These are phyloP conservation scores for Gracilaria domingensis DNA, from an alignment of 23 red algal species.

Conservation along the genomic window DNA sequence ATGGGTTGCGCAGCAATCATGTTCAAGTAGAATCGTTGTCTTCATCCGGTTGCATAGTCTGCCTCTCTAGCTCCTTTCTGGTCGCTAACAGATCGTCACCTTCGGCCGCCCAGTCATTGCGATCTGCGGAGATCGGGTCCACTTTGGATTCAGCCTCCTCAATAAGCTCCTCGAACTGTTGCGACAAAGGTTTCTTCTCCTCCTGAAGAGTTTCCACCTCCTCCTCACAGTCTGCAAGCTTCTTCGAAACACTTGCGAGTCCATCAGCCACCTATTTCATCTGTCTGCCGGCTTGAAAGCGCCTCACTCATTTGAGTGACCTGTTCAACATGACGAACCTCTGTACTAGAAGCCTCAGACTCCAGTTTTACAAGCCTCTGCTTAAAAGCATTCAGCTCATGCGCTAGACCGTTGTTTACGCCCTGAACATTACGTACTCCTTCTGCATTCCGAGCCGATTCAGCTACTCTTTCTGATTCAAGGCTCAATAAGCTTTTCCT, in stretches of 20 bases:
- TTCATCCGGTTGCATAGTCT: constrained; percentile 48
- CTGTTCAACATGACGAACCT: not conserved
- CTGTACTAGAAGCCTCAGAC: not conserved
- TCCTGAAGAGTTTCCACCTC: not conserved
- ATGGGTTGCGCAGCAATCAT: too few relatives aligned
- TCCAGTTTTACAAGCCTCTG: not conserved
- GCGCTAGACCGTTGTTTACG: not conserved
- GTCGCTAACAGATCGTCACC: constrained; percentile 36
- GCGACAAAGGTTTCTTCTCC: not conserved
- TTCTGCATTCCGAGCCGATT: not conserved
- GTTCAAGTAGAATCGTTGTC: too few relatives aligned
- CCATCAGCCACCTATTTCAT: not conserved
- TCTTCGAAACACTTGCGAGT: not conserved
- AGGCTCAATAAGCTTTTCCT: constrained; percentile 7
- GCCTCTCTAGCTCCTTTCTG: constrained; percentile 27
- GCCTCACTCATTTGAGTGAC: not conserved
- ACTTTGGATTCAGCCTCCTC: constrained; percentile 8
- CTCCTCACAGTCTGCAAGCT: constrained; percentile 6
- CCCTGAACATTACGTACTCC: not conserved
- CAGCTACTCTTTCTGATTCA: not conserved
- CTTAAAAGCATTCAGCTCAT: not conserved
- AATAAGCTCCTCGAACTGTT: not conserved
- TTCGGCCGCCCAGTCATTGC: constrained; percentile 9
- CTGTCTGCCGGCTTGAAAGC: not conserved
- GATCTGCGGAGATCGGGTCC: not conserved